Percentiles rank a stretch among this genome's conserved stretches.
Evolutionary conservation across 2,329 filamentous ascomycete species (phyloP).

Genomic region (Venturia aucupariae): DNA sequence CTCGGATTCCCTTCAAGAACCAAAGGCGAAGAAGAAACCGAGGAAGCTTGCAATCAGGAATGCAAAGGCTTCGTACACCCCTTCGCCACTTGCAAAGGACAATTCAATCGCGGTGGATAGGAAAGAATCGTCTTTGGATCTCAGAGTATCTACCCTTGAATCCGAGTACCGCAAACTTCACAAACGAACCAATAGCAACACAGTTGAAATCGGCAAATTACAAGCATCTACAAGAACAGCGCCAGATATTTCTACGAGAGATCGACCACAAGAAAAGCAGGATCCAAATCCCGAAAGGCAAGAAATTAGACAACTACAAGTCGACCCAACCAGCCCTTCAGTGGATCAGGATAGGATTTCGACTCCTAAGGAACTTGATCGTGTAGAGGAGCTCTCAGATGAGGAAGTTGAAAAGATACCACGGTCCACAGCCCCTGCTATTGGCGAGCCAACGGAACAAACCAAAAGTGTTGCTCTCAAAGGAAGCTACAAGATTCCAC

Average conservation of each 20-base stretch:
- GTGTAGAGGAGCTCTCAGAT: background rate
- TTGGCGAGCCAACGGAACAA: background rate
- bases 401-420: background rate
- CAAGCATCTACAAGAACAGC: background rate
- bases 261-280: background rate
- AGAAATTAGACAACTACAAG: no score
- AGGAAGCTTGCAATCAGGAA: slow-evolving; percentile 8
- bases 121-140: background rate
- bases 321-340: background rate
- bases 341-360: background rate
- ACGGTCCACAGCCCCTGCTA: background rate
- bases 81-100: background rate
- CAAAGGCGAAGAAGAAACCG: background rate
- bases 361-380: background rate
- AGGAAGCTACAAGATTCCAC: slow-evolving; percentile 11
- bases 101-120: no score
- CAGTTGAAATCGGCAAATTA: background rate
- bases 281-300: background rate
- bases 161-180: background rate
- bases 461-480: background rate
- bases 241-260: background rate
- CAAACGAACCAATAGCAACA: slow-evolving; percentile 4
- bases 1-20: background rate
- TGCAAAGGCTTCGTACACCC: background rate
- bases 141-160: background rate